phyloP scores from a whole-genome alignment of 345 rosid species.

The Sapria himalayana region DNA sequence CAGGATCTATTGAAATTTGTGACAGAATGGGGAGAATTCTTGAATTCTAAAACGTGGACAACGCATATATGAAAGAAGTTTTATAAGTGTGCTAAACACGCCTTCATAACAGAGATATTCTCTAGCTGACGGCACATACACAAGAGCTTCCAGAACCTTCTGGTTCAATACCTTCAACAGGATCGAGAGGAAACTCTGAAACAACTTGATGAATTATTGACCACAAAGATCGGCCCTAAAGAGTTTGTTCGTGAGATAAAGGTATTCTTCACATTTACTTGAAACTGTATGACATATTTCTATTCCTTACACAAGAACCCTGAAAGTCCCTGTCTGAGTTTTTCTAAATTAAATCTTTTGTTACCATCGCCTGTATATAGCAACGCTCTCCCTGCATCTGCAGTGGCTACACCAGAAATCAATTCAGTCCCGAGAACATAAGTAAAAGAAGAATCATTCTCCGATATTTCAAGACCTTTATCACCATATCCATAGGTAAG shows the following conservation, averaged over 20 bases:
- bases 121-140: too few relatives aligned
- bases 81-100: too few relatives aligned
- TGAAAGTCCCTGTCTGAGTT: too few relatives aligned
- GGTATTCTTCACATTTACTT: conserved; percentile 16
- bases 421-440: conserved; percentile 10
- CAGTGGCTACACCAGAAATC: conserved; percentile 15
- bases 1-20: too few relatives aligned
- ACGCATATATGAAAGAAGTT: too few relatives aligned
- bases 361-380: conserved; percentile 23
- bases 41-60: too few relatives aligned
- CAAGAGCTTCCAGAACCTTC: too few relatives aligned
- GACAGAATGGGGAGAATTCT: too few relatives aligned
- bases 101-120: too few relatives aligned
- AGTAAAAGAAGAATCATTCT: conserved; percentile 20
- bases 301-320: too few relatives aligned
- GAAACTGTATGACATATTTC: neutral
- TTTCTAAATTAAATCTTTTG: neutral
- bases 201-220: conserved; percentile 70
- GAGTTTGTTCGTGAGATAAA: conserved; percentile 63
- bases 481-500: conserved; percentile 82
- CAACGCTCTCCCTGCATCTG: conserved; percentile 47
- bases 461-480: conserved; percentile 37
- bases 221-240: conserved; percentile 67
- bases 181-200: conserved; percentile 63
- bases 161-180: conserved; percentile 17